Evolutionary conservation across 129 eudicot species (phyloP).

Genomic region (Tagetes patula): DNA sequence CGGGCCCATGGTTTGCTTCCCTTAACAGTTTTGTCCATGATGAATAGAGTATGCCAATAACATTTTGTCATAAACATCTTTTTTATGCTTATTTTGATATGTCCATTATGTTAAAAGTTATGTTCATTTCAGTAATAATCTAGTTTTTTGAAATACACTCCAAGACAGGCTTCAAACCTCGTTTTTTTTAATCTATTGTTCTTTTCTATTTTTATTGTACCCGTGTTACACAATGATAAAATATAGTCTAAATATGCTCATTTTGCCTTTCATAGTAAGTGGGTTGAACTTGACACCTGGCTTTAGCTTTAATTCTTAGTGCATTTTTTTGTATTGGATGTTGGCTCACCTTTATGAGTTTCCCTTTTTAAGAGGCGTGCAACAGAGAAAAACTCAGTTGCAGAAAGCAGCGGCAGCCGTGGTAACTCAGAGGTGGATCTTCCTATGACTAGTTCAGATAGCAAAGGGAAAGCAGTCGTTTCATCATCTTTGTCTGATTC

Average conservation of each 20-base stretch:
- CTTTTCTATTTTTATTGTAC: background rate
- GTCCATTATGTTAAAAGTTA: background rate
- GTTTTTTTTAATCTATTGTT: background rate
- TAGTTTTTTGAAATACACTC: background rate
- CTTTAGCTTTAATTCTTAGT: background rate
- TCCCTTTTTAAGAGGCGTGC: slow-evolving; percentile 17
- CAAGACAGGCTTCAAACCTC: background rate
- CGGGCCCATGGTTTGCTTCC: background rate
- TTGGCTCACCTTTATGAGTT: slow-evolving; percentile 9
- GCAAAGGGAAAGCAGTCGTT: slow-evolving; percentile 53
- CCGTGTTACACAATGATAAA: background rate
- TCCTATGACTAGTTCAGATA: slow-evolving; percentile 28
- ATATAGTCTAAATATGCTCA: background rate
- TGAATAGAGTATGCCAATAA: background rate
- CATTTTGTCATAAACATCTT: too few relatives aligned
- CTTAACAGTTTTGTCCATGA: background rate
- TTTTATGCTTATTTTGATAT: background rate
- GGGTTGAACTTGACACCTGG: background rate
- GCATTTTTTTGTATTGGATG: slow-evolving; percentile 4
- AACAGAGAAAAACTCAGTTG: slow-evolving; percentile 19
- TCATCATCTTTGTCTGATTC: slow-evolving; percentile 28
- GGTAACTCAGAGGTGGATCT: slow-evolving; percentile 20
- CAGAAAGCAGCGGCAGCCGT: slow-evolving; percentile 22
- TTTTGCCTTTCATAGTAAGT: background rate
- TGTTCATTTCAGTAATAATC: background rate